Evolutionary conservation across 352 stramenopile genomes (phyloP), one percentile per base, ranked within the genome.

Genomic region (Globisporangium yorkense): DNA sequence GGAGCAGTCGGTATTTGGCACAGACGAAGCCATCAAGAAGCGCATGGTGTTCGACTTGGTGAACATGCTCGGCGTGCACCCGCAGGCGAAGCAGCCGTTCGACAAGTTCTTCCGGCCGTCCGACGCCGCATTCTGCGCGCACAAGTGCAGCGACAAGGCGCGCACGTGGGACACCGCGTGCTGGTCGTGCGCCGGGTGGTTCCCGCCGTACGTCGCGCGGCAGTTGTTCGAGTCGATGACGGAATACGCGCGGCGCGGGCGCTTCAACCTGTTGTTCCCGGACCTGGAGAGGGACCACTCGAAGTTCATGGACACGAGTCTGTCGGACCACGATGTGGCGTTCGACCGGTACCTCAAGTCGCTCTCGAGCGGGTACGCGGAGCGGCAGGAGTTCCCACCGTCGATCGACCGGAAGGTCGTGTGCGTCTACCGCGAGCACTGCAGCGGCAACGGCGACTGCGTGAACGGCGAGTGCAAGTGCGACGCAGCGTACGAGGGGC

Each of bases 371-470:
- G 74, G 66, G 8, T 87, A 82, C 56, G 70, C 77, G 0, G 65
- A 86, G 12, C 48, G 71, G 33, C 65, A 68, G 37, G 67, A 84
- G 24, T 74, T 71, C 33, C 56, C 70, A 0, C 66, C 69, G 13
- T 70, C 37, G 21, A 31, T 66, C 15, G 67, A 86, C 41, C 70
- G 63, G 9, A 63, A 64, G 29, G 69, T 89, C 41, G 49, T 75
- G 46, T 94, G 84, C 51, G 68, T 89, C 13, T 87, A 91, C 65
- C 80, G 84, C 18, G 83, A 91, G 37, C 79, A 94, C 61, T 96
- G 87, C 67, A 94, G 74, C 58, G 65, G 72, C 48, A 70, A 91
- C 48, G 87, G 87, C 44, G 79, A 92, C 64, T 96, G 87, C 57
- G 68, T 93, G 35, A 94, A 94, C 57, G 82, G 81, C 33, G 57